Conservation (phyloP, 1,284 basidiomycete genomes). For the Leccinum ponderosum region DNA sequence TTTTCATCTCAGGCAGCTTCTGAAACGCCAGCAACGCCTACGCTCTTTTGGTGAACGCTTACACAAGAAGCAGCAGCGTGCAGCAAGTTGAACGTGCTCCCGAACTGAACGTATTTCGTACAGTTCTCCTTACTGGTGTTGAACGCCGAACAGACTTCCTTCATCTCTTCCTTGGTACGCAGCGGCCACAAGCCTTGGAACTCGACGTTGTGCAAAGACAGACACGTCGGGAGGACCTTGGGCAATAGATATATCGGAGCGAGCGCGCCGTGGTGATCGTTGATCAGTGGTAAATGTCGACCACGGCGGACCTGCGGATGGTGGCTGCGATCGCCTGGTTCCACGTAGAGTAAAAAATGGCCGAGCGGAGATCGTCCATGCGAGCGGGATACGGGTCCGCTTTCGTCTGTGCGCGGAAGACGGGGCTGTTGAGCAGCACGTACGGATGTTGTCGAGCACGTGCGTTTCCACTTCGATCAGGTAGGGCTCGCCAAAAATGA, state of each 20-base stretch:
- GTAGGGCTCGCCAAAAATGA: slow-evolving; percentile 94
- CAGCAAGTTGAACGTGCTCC: slow-evolving; percentile 93
- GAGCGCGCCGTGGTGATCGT: slow-evolving; percentile 91
- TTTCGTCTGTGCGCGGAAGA: slow-evolving; percentile 94
- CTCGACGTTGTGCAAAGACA: slow-evolving; percentile 95
- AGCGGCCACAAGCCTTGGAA: slow-evolving; percentile 96
- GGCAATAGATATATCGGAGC: slow-evolving; percentile 89
- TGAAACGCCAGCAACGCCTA: slow-evolving; percentile 93
- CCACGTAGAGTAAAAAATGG: slow-evolving; percentile 97
- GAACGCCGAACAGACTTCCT: slow-evolving; percentile 95
- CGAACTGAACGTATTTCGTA: slow-evolving; percentile 95
- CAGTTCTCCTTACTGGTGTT: slow-evolving; percentile 94
- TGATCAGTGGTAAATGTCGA: slow-evolving; percentile 86
- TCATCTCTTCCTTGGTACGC: slow-evolving; percentile 95
- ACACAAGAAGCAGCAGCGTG: slow-evolving; percentile 92
- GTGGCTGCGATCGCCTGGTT: slow-evolving; percentile 93
- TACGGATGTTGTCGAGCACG: slow-evolving; percentile 89
- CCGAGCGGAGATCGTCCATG: slow-evolving; percentile 94
- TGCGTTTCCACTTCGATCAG: slow-evolving; percentile 94
- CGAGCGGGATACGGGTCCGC: slow-evolving; percentile 92
- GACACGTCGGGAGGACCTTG: slow-evolving; percentile 84
- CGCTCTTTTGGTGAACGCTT: slow-evolving; percentile 86
- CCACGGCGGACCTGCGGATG: slow-evolving; percentile 77
- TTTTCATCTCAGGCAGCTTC: slow-evolving; percentile 89
- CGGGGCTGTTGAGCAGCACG: slow-evolving; percentile 88